Percentiles rank a stretch among this genome's conserved stretches.
Evolutionary conservation across 768 basidiomycete species (phyloP).

Genomic region (Leucogyrophana mollusca): DNA sequence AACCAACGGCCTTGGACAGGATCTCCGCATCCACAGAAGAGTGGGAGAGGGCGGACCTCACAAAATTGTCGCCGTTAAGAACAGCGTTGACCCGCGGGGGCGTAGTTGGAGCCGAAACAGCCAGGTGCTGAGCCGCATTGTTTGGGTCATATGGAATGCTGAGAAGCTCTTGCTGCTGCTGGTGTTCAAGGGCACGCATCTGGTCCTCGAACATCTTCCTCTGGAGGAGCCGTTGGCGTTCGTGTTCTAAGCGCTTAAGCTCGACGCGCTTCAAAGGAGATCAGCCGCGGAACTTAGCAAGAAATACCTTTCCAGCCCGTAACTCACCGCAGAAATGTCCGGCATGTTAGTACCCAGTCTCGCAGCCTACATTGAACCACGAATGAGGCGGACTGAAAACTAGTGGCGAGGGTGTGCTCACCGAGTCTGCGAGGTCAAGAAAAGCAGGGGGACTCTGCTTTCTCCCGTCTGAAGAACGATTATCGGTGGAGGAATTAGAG

Average conservation of each 20-base stretch:
- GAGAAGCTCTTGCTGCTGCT: conserved; percentile 86
- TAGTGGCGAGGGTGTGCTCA: conserved; percentile 39
- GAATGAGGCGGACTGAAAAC: conserved; percentile 10
- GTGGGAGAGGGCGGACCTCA: conserved; percentile 44
- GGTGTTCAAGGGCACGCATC: conserved; percentile 90
- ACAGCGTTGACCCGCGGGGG: conserved; percentile 77
- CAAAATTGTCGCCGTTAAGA: conserved; percentile 56
- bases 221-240: conserved; percentile 83
- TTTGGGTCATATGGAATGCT: conserved; percentile 66
- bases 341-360: conserved; percentile 83
- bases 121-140: conserved; percentile 64
- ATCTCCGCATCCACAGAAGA: conserved; percentile 59
- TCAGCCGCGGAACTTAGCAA: background rate
- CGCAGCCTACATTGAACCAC: conserved; percentile 53
- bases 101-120: conserved; percentile 87
- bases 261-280: conserved; percentile 67
- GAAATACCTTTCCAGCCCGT: no score
- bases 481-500: conserved; percentile 72
- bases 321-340: conserved; percentile 81
- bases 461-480: conserved; percentile 65
- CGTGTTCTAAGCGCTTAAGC: conserved; percentile 82
- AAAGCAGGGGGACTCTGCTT: conserved; percentile 91
- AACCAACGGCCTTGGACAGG: conserved; percentile 68
- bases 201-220: conserved; percentile 94
- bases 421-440: conserved; percentile 91